Conservation (phyloP, 352 stramenopile species). For the Phytopythium litorale region DNA sequence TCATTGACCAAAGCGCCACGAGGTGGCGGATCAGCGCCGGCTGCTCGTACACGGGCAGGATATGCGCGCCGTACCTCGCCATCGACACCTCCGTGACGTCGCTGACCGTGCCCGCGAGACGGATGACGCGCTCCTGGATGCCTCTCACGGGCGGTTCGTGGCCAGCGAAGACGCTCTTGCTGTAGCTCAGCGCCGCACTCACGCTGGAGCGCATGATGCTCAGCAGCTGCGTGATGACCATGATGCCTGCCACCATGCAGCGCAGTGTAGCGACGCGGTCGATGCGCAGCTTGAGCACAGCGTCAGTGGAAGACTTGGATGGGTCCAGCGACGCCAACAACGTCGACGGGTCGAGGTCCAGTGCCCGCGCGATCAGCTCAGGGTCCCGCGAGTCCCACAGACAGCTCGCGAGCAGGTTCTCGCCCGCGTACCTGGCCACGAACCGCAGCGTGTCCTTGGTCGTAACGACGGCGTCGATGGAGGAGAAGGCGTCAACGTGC, state of each 20-base stretch:
- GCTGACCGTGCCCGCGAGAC: conserved; percentile 45
- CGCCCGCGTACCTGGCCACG: conserved; percentile 48
- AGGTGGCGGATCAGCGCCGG: conserved; percentile 41
- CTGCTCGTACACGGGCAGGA: conserved; percentile 57
- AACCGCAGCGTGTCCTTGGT: conserved; percentile 35
- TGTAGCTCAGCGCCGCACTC: conserved; percentile 38
- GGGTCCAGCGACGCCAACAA: conserved; percentile 31
- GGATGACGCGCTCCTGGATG: conserved; percentile 57
- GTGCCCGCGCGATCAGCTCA: conserved; percentile 35
- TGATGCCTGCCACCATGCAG: conserved; percentile 55
- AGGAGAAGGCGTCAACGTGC: not conserved
- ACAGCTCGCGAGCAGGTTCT: conserved; percentile 63
- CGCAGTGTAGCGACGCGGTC: conserved; percentile 40
- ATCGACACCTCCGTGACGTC: conserved; percentile 71
- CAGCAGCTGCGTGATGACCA: conserved; percentile 59
- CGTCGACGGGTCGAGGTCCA: conserved; percentile 30
- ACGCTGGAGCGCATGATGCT: conserved; percentile 56
- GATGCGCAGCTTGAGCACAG: conserved; percentile 32
- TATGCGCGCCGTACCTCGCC: conserved; percentile 56
- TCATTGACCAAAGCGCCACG: conserved; percentile 44
- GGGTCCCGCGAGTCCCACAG: conserved; percentile 54
- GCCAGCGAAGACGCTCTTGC: conserved; percentile 44
- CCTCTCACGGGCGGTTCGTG: conserved; percentile 44
- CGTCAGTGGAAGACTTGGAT: conserved; percentile 26
- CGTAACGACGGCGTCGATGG: conserved; percentile 5